These are phyloP conservation scores for Cladosporium sp. DNA, from an alignment of 2,329 filamentous ascomycete genomes.

Conservation along the genomic window DNA sequence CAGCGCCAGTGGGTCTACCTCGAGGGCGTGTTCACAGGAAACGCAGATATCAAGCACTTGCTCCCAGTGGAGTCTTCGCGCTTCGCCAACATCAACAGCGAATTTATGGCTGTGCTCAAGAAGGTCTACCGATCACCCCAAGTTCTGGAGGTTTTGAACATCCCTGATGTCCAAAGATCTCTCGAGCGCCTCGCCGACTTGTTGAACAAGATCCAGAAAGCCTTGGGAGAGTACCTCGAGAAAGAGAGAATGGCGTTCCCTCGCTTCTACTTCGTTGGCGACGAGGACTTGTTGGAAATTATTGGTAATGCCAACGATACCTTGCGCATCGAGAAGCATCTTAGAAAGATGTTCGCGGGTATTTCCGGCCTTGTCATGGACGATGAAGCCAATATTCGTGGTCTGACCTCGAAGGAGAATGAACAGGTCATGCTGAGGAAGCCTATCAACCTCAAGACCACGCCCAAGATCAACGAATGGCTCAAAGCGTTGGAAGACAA, in stretches of 20 bases:
- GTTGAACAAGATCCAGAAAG: constrained; percentile 98
- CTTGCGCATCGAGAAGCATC: constrained; percentile 91
- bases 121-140: constrained; percentile 97
- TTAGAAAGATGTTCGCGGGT: constrained; percentile 99
- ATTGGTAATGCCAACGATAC: constrained; percentile 99
- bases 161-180: constrained; percentile 92
- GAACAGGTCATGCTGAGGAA: constrained; percentile 84
- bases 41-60: constrained; percentile 97
- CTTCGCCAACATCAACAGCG: constrained; percentile 98
- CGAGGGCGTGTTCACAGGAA: constrained; percentile 97
- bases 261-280: constrained; percentile 98
- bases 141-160: constrained; percentile 91
- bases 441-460: constrained; percentile 87
- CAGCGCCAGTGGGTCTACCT: constrained; percentile 99
- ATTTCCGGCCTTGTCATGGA: constrained; percentile 87
- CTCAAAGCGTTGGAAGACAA: constrained; percentile 84
- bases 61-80: constrained; percentile 93
- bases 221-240: constrained; percentile 95
- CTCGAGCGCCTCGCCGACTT: constrained; percentile 93
- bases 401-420: constrained; percentile 92
- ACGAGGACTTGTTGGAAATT: constrained; percentile 96
- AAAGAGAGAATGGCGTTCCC: constrained; percentile 97
- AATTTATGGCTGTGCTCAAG: constrained; percentile 99
- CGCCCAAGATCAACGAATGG: constrained; percentile 98
- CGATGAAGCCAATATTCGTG: constrained; percentile 82